These are phyloP conservation scores for Phytophthora fragariae DNA, from an alignment of 352 stramenopile species.

Conservation along the genomic window DNA sequence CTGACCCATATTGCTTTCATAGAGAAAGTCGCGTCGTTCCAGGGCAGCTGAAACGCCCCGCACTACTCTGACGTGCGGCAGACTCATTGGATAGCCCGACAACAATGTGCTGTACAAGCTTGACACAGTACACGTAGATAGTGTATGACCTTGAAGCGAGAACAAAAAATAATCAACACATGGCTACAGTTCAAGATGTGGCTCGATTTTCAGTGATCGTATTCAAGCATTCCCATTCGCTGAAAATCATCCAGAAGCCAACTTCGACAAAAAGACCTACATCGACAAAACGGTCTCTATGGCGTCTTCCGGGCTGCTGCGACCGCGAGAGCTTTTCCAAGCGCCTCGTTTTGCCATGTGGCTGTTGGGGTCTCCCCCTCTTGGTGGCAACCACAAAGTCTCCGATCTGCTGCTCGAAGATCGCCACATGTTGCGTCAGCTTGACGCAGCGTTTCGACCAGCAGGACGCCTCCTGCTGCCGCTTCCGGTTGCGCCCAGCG, in stretches of 20 bases:
- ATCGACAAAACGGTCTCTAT: constrained; percentile 5
- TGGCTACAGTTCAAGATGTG: constrained; percentile 14
- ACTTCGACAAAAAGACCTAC: not conserved
- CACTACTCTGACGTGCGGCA: not conserved
- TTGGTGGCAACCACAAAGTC: constrained; percentile 20
- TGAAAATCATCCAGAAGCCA: not conserved
- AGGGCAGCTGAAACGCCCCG: not conserved
- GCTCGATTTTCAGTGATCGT: not conserved
- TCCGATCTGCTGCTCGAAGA: constrained; percentile 37
- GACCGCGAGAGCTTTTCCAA: constrained; percentile 24
- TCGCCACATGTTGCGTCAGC: constrained; percentile 26
- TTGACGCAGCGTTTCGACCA: constrained; percentile 29
- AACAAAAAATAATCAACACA: constrained; percentile 26
- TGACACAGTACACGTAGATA: not conserved
- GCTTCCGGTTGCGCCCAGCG: constrained; percentile 19
- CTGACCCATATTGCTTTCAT: not conserved
- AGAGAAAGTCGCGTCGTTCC: not conserved
- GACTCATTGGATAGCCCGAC: not conserved
- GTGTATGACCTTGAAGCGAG: constrained; percentile 1
- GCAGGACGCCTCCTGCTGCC: constrained; percentile 46
- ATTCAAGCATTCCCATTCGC: not conserved
- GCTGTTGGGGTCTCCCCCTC: constrained; percentile 21
- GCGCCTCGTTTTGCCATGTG: constrained; percentile 49
- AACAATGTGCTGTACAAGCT: not conserved
- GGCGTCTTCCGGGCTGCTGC: constrained; percentile 4